Evolutionary conservation across 352 stramenopile genomes (phyloP).

Genomic region (Phytophthora lateralis): DNA sequence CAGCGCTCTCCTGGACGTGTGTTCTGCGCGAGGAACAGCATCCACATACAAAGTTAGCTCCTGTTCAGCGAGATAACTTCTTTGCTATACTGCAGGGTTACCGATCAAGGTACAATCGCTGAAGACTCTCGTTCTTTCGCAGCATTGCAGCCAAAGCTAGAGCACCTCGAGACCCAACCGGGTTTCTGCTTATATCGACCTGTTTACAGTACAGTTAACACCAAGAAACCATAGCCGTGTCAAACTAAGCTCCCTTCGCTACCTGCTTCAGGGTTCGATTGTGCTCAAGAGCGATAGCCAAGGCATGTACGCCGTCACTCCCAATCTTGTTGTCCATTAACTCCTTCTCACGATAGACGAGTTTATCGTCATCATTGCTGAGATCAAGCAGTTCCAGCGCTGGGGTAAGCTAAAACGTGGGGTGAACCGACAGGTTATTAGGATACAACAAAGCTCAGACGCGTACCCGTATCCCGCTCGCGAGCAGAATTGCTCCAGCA

Average conservation of each 20-base stretch:
- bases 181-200: slow-evolving; percentile 43
- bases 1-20: slow-evolving; percentile 13
- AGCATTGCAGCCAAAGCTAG: slow-evolving; percentile 41
- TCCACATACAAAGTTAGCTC: not conserved
- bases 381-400: slow-evolving; percentile 38
- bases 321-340: slow-evolving; percentile 48
- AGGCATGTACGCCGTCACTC: slow-evolving; percentile 18
- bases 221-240: not conserved
- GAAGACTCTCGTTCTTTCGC: slow-evolving; percentile 34
- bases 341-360: slow-evolving; percentile 13
- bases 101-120: slow-evolving; percentile 37
- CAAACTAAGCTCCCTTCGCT: not conserved
- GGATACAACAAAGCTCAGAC: not conserved
- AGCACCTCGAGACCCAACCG: slow-evolving; percentile 26
- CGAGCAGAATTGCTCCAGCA: slow-evolving; percentile 49
- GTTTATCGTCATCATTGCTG: slow-evolving; percentile 44
- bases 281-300: slow-evolving; percentile 37
- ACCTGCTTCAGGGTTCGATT: slow-evolving; percentile 39
- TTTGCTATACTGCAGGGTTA: slow-evolving; percentile 5
- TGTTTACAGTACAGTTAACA: slow-evolving; percentile 5
- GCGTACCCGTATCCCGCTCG: slow-evolving; percentile 41
- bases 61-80: not conserved
- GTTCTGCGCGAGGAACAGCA: slow-evolving; percentile 18
- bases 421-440: not conserved
- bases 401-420: slow-evolving; percentile 7